These are phyloP conservation scores for Pythium pyrilobum DNA, from an alignment of 352 stramenopile species.

Conservation along the genomic window DNA sequence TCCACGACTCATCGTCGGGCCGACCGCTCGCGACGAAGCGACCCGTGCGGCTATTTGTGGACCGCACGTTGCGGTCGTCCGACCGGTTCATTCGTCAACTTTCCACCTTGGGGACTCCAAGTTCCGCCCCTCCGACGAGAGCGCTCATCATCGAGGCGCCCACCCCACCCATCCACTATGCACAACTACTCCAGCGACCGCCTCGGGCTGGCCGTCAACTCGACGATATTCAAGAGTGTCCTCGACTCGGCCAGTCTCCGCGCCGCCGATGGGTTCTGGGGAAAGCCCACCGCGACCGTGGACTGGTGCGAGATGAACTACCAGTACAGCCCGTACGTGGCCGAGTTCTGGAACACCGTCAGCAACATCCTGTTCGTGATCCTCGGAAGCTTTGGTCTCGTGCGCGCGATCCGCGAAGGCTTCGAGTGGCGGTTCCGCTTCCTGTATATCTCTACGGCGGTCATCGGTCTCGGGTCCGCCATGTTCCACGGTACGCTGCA, in stretches of 20 bases:
- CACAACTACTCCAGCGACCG: background rate
- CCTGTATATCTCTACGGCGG: constrained; percentile 62
- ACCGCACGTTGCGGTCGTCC: no score
- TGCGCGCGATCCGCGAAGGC: constrained; percentile 45
- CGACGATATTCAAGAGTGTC: background rate
- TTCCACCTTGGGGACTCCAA: no score
- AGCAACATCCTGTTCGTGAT: constrained; percentile 83
- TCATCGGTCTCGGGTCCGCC: constrained; percentile 80
- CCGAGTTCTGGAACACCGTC: constrained; percentile 87
- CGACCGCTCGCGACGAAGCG: no score
- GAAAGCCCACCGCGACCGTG: constrained; percentile 64
- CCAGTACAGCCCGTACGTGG: constrained; percentile 67
- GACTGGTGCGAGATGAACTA: constrained; percentile 89
- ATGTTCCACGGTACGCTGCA: constrained; percentile 86
- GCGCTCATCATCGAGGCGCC: no score
- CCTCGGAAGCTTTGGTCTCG: constrained; percentile 64
- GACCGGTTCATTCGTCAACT: no score
- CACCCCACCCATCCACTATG: no score
- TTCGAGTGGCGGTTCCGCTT: constrained; percentile 75
- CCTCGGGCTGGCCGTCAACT: background rate
- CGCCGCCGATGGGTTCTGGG: constrained; percentile 33
- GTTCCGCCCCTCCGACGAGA: no score
- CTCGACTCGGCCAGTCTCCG: background rate
- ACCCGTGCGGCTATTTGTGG: no score
- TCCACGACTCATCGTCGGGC: no score